A percentile compares a stretch with the other conserved stretches of the same genome.
Evolutionary conservation across 192 early-diverging fungal genomes (phyloP).

Genomic region (Rhizoclosmatium globosum): DNA sequence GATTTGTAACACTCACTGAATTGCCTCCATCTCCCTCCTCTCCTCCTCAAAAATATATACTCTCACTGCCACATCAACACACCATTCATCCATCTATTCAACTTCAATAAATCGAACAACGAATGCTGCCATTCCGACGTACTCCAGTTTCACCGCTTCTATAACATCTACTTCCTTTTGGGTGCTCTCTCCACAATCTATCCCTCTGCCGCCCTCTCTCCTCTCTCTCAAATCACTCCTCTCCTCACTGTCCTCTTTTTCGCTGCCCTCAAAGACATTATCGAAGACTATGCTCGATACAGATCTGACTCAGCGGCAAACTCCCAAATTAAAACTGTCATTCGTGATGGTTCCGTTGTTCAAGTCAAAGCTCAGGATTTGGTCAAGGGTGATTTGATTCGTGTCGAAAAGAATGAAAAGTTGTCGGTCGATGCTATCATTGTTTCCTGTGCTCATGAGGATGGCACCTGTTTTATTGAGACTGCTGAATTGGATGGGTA

Average conservation of each 20-base stretch:
- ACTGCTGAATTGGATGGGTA: slow-evolving; percentile 73
- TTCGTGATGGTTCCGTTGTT: slow-evolving; percentile 42
- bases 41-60: not conserved
- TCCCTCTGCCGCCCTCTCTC: slow-evolving; percentile 42
- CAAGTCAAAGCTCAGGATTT: slow-evolving; percentile 45
- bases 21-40: not conserved
- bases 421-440: slow-evolving; percentile 59
- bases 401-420: slow-evolving; percentile 61
- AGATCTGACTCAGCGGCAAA: slow-evolving; percentile 54
- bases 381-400: slow-evolving; percentile 58
- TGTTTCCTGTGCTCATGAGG: slow-evolving; percentile 52
- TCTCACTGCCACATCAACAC: too few relatives aligned
- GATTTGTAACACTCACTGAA: too few relatives aligned
- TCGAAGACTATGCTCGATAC: slow-evolving; percentile 61
- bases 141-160: slow-evolving; percentile 63
- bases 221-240: slow-evolving; percentile 53
- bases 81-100: too few relatives aligned
- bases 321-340: slow-evolving; percentile 28
- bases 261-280: slow-evolving; percentile 59
- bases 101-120: too few relatives aligned
- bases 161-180: slow-evolving; percentile 71
- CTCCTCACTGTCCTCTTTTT: slow-evolving; percentile 59
- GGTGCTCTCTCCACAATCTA: slow-evolving; percentile 57
- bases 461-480: slow-evolving; percentile 67
- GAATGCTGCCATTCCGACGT: slow-evolving; percentile 52